Percentiles rank a stretch among this genome's conserved stretches.
phyloP scores from a whole-genome alignment of 1,284 basidiomycete genomes.

The Rhodotorula mucilaginosa region DNA sequence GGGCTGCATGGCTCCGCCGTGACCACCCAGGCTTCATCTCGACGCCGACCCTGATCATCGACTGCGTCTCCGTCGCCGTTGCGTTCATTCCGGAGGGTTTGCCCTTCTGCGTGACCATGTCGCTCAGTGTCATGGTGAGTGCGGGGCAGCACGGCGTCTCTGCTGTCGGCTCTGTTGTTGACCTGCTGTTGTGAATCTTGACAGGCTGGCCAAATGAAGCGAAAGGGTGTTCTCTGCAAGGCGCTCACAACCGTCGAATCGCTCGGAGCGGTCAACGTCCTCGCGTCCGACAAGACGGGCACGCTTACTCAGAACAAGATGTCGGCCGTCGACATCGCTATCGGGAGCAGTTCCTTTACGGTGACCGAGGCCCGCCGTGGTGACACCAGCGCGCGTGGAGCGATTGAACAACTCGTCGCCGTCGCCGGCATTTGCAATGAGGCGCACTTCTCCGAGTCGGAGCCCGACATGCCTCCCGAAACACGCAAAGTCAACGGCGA shows the following conservation, averaged over 20 bases:
- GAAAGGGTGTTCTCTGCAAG: conserved; percentile 62
- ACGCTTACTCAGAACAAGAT: conserved; percentile 55
- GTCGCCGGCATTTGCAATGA: conserved; percentile 62
- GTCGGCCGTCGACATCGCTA: conserved; percentile 49
- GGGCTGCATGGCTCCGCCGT: conserved; percentile 56
- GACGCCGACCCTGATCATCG: conserved; percentile 42
- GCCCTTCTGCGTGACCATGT: conserved; percentile 55
- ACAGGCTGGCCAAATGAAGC: conserved; percentile 48
- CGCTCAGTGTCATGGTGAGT: conserved; percentile 53
- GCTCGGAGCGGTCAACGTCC: conserved; percentile 59
- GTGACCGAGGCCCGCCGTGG: conserved; percentile 17
- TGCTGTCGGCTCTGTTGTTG: background rate
- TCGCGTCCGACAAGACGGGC: conserved; percentile 62
- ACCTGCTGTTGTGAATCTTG: background rate
- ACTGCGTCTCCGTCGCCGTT: conserved; percentile 51
- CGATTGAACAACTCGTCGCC: conserved; percentile 3
- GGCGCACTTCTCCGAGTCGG: conserved; percentile 56
- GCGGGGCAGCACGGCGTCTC: too few relatives aligned
- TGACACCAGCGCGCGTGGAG: conserved; percentile 41
- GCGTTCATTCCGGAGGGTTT: conserved; percentile 59
- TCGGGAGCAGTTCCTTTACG: background rate
- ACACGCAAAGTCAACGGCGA: conserved; percentile 61
- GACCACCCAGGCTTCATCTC: conserved; percentile 60
- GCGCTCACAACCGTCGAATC: conserved; percentile 63
- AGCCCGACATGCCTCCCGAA: conserved; percentile 51